Evolutionary conservation across 306 rosid species (phyloP).

Genomic region (Canavalia ensiformis): DNA sequence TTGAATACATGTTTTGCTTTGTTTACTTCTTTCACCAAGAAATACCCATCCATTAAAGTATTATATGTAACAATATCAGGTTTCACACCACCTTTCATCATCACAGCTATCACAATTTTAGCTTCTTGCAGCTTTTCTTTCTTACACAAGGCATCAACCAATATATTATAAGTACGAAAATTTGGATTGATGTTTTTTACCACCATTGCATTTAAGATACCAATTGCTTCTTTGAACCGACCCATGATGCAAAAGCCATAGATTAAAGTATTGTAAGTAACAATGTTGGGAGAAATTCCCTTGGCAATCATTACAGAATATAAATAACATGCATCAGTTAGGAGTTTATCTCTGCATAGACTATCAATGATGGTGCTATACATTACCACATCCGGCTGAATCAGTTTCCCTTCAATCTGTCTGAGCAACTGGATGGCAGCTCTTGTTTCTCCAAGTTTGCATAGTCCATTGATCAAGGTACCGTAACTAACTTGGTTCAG

Average conservation of each 20-base stretch:
- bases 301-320: constrained; percentile 25
- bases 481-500: background rate
- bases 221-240: constrained; percentile 19
- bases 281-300: constrained; percentile 19
- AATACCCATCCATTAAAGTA: constrained; percentile 44
- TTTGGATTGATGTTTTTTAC: background rate
- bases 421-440: background rate
- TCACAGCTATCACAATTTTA: background rate
- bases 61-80: constrained; percentile 33
- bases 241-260: constrained; percentile 25
- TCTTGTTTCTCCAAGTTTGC: background rate
- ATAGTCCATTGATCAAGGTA: background rate
- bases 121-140: constrained; percentile 28
- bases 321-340: background rate
- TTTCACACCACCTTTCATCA: background rate
- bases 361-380: constrained; percentile 12
- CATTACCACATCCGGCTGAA: background rate
- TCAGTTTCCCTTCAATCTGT: background rate
- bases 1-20: constrained; percentile 7
- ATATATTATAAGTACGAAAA: background rate
- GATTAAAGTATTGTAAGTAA: background rate
- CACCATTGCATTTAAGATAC: constrained; percentile 41
- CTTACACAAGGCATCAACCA: background rate
- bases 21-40: background rate
- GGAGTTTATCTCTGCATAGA: constrained; percentile 33